phyloP scores from a whole-genome alignment of 2,329 filamentous ascomycete genomes.

The Fusarium abutilonis region DNA sequence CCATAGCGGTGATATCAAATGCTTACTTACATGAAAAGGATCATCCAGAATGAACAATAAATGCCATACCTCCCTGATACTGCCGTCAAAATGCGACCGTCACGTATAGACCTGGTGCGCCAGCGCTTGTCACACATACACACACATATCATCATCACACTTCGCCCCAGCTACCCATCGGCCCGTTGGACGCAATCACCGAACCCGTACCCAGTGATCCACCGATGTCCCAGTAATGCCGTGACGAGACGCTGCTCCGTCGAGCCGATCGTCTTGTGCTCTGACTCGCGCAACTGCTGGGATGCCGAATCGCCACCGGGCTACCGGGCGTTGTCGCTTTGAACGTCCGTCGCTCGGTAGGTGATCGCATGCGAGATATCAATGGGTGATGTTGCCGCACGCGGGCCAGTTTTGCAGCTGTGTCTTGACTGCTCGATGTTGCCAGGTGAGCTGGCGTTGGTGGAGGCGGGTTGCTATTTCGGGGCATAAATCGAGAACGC shows the following conservation, averaged over 20 bases:
- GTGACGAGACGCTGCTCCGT: slow-evolving; percentile 74
- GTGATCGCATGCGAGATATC: slow-evolving; percentile 65
- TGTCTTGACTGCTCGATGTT: slow-evolving; percentile 67
- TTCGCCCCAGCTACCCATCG: slow-evolving; percentile 83
- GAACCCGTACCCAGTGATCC: slow-evolving; percentile 81
- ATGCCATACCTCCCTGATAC: slow-evolving; percentile 25
- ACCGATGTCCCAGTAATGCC: slow-evolving; percentile 94
- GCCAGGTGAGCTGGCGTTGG: slow-evolving; percentile 59
- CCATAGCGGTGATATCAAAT: slow-evolving; percentile 30
- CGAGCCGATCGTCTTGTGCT: slow-evolving; percentile 79
- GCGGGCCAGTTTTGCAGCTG: slow-evolving; percentile 80
- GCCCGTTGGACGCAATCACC: slow-evolving; percentile 71
- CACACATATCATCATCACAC: slow-evolving; percentile 54
- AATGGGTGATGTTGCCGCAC: slow-evolving; percentile 91
- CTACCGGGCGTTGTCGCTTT: slow-evolving; percentile 63
- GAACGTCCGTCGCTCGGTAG: slow-evolving; percentile 64
- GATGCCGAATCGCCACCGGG: slow-evolving; percentile 59
- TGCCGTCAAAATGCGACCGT: slow-evolving; percentile 19
- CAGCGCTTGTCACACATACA: slow-evolving; percentile 16
- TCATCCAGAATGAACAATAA: slow-evolving; percentile 7
- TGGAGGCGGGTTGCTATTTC: slow-evolving; percentile 54
- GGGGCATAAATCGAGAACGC: slow-evolving; percentile 74
- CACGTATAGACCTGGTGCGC: slow-evolving; percentile 8
- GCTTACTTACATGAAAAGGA: slow-evolving; percentile 26
- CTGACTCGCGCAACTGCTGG: slow-evolving; percentile 84